Percentiles rank a stretch among this genome's conserved stretches.
Evolutionary conservation across 805 yeast species (phyloP).

Genomic region (Myxozyma mucilagina): DNA sequence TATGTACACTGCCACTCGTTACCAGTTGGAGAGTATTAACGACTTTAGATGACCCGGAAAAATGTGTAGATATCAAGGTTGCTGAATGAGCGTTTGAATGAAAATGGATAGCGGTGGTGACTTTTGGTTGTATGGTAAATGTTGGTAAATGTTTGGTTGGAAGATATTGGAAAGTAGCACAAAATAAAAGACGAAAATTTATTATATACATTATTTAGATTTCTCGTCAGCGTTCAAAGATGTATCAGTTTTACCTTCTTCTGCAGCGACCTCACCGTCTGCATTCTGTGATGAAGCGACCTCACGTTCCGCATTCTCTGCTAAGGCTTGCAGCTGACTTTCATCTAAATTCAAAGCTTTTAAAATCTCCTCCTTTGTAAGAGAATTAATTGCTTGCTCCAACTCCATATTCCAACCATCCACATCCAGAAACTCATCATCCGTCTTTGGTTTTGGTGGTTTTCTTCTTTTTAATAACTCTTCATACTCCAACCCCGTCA

Average conservation of each 20-base stretch:
- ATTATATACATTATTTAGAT: not conserved
- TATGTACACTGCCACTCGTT: not conserved
- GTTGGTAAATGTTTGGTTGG: too few relatives aligned
- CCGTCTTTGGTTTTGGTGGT: not conserved
- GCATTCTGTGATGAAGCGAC: too few relatives aligned
- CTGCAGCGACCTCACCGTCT: too few relatives aligned
- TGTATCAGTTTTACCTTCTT: too few relatives aligned
- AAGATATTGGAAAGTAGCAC: too few relatives aligned
- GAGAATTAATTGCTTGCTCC: not conserved
- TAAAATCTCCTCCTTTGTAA: not conserved
- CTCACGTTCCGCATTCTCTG: not conserved
- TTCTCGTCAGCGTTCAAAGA: not conserved
- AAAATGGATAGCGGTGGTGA: too few relatives aligned
- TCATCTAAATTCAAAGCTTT: not conserved
- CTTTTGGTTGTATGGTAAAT: too few relatives aligned
- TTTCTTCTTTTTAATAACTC: not conserved
- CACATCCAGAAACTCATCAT: not conserved
- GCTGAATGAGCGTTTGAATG: not conserved
- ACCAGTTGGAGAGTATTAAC: not conserved
- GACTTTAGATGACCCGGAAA: not conserved
- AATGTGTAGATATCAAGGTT: not conserved
- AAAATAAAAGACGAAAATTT: not conserved
- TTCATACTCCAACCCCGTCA: not conserved
- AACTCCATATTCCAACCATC: conserved; percentile 1
- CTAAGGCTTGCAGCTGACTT: not conserved